Conservation (phyloP, 2,329 filamentous ascomycete genomes). For the Aspergillus sp. region DNA sequence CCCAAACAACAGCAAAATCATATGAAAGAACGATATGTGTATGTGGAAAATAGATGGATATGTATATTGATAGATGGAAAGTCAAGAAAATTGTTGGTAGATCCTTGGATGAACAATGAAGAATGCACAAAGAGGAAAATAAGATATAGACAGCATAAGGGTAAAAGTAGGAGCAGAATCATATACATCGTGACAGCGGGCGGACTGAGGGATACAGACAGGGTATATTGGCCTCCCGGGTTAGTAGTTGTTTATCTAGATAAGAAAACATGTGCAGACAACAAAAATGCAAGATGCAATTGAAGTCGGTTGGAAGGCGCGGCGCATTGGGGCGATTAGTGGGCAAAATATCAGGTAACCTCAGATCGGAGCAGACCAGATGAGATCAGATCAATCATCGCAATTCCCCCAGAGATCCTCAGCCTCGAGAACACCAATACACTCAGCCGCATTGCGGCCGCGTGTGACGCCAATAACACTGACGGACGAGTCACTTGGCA, state of each 20-base stretch:
- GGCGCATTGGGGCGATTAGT: too few species aligned
- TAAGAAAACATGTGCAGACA: not conserved
- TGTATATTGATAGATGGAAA: not conserved
- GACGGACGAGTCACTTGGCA: conserved; percentile 15
- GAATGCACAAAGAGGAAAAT: not conserved
- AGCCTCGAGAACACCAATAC: conserved; percentile 38
- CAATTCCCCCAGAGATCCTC: conserved; percentile 35
- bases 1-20: too few species aligned
- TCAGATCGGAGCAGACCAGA: not conserved
- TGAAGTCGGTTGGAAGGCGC: too few species aligned
- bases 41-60: not conserved
- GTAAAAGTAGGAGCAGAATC: conserved; percentile 5
- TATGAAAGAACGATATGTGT: not conserved
- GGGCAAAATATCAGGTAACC: not conserved
- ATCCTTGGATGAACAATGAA: not conserved
- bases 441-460: conserved; percentile 27
- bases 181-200: conserved; percentile 21
- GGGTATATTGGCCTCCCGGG: not conserved
- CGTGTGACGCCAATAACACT: conserved; percentile 39
- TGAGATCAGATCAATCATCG: conserved; percentile 10
- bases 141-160: not conserved
- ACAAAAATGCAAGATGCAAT: not conserved
- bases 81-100: not conserved
- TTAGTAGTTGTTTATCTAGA: not conserved
- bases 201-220: not conserved